phyloP scores from a whole-genome alignment of 768 basidiomycete genomes.

The Peribolospora kevripleyi region DNA sequence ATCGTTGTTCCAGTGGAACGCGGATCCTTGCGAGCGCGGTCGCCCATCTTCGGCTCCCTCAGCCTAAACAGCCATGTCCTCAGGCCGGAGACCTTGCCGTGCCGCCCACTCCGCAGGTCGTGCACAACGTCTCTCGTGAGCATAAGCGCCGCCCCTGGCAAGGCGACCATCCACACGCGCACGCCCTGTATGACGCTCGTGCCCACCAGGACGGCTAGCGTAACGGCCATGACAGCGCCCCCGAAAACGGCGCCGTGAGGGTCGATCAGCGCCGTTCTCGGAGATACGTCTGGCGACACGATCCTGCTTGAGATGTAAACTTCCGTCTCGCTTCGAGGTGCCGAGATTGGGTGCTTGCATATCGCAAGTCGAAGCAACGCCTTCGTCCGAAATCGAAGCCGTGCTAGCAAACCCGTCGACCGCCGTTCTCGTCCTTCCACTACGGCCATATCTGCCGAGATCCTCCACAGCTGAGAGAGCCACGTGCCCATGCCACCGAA shows the following conservation, averaged over 20 bases:
- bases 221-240: conserved; percentile 35
- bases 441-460: too few species aligned
- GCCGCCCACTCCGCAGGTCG: conserved; percentile 8
- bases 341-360: too few species aligned
- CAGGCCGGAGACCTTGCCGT: not conserved
- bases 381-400: too few species aligned
- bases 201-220: conserved; percentile 48
- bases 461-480: conserved; percentile 12
- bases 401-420: too few species aligned
- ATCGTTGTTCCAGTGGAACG: not conserved
- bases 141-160: conserved; percentile 55
- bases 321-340: too few species aligned
- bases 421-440: too few species aligned
- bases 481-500: too few species aligned
- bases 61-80: not conserved
- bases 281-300: conserved; percentile 18
- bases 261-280: conserved; percentile 45
- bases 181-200: conserved; percentile 29
- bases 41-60: too few species aligned
- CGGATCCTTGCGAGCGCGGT: too few species aligned
- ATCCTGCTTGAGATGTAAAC: conserved; percentile 9
- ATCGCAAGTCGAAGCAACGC: too few species aligned
- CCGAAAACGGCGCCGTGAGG: conserved; percentile 51
- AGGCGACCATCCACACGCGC: conserved; percentile 48
- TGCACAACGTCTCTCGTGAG: conserved; percentile 36